Evolutionary conservation across 768 basidiomycete genomes (phyloP).

Genomic region (Phanerochaete carnosa): DNA sequence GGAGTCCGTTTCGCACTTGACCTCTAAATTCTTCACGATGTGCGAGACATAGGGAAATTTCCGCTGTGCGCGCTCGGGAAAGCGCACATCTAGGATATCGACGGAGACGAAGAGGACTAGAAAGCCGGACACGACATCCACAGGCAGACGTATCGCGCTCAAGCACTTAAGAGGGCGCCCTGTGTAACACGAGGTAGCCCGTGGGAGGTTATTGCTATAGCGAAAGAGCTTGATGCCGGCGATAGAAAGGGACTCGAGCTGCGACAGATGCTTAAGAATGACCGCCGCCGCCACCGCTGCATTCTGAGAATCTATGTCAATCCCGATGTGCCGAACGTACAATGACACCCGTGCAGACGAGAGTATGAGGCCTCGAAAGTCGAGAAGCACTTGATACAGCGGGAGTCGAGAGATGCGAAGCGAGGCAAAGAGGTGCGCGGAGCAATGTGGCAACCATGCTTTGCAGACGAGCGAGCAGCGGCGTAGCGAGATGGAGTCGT

Average conservation of each 20-base stretch:
- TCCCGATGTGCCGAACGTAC: neutral
- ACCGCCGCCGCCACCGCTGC: neutral
- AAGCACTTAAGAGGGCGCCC: neutral
- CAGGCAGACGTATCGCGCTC: neutral
- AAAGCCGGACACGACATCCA: neutral
- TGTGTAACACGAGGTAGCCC: neutral
- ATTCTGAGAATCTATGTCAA: neutral
- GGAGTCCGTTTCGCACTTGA: neutral
- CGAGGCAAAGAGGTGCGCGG: slow-evolving; percentile 3
- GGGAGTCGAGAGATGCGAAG: neutral
- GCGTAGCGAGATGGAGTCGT: neutral
- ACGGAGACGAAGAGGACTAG: neutral
- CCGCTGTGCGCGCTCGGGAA: neutral
- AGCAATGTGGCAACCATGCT: slow-evolving; percentile 7
- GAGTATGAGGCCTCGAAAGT: neutral
- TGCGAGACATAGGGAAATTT: neutral
- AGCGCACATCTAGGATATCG: neutral
- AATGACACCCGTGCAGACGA: neutral
- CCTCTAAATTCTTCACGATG: neutral
- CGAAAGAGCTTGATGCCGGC: neutral
- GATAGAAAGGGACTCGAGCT: neutral
- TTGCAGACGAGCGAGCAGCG: slow-evolving; percentile 14
- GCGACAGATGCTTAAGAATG: neutral
- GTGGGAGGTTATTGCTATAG: neutral
- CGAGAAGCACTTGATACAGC: neutral